Conservation (phyloP, 2,329 filamentous ascomycete species). For the Acrodontium crateriforme region DNA sequence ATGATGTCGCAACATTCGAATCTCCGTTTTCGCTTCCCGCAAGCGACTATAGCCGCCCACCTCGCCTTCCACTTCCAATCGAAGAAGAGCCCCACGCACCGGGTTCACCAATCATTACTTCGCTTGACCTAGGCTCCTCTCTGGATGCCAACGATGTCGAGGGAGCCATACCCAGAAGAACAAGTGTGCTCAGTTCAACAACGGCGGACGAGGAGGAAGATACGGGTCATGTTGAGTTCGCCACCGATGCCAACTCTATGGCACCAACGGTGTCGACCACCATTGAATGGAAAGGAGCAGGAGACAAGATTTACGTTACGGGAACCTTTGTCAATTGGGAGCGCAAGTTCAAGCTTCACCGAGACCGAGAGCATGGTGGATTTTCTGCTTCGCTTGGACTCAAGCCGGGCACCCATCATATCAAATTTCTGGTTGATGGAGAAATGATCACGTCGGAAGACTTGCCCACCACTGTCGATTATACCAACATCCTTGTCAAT, state of each 20-base stretch:
- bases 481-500: slow-evolving; percentile 95
- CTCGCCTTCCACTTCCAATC: slow-evolving; percentile 80
- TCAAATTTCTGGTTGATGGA: slow-evolving; percentile 90
- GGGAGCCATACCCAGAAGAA: slow-evolving; percentile 37
- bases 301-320: slow-evolving; percentile 93
- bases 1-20: slow-evolving; percentile 11
- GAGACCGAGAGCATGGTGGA: slow-evolving; percentile 41
- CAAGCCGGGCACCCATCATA: slow-evolving; percentile 85
- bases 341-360: slow-evolving; percentile 76
- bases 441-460: slow-evolving; percentile 81
- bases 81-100: slow-evolving; percentile 83
- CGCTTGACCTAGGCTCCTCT: slow-evolving; percentile 45
- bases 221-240: slow-evolving; percentile 52
- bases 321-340: slow-evolving; percentile 98
- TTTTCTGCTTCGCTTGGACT: slow-evolving; percentile 70
- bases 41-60: slow-evolving; percentile 51
- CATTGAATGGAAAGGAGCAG: slow-evolving; percentile 62
- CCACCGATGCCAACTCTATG: slow-evolving; percentile 46
- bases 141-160: slow-evolving; percentile 30
- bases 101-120: slow-evolving; percentile 73
- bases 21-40: slow-evolving; percentile 24
- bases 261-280: slow-evolving; percentile 68
- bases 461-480: slow-evolving; percentile 89
- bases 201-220: slow-evolving; percentile 58
- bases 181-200: slow-evolving; percentile 40